Evolutionary conservation across 2,329 filamentous ascomycete species (phyloP).

Genomic region (Fusarium euwallaceae): DNA sequence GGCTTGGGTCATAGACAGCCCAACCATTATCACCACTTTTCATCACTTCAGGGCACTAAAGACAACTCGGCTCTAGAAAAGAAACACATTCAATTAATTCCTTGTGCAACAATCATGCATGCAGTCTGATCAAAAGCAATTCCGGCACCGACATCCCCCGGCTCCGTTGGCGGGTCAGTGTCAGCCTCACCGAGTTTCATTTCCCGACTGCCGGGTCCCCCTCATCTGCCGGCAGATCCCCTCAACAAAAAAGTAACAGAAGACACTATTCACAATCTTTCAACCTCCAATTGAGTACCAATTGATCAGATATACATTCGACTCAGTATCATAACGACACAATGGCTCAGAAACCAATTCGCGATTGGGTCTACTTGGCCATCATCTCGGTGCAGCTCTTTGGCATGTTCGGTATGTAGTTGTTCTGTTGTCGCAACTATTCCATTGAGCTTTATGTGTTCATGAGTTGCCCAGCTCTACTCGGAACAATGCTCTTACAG

Average conservation of each 20-base stretch:
- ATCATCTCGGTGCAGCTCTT: conserved; percentile 51
- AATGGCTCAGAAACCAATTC: conserved; percentile 47
- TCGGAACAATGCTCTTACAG: background rate
- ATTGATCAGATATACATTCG: background rate
- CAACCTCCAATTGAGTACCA: background rate
- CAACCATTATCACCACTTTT: background rate
- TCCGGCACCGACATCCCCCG: conserved; percentile 11
- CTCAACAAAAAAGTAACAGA: background rate
- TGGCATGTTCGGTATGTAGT: conserved; percentile 54
- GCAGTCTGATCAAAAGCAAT: background rate
- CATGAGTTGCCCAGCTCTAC: background rate
- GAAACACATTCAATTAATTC: background rate
- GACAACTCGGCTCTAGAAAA: background rate
- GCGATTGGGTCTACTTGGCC: conserved; percentile 54
- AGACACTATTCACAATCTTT: background rate
- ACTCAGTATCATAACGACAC: background rate
- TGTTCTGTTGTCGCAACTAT: background rate
- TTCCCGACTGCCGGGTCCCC: conserved; percentile 21
- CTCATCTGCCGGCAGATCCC: no score
- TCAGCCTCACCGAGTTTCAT: conserved; percentile 21
- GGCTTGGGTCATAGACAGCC: background rate
- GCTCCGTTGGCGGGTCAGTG: conserved; percentile 21
- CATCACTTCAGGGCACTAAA: background rate
- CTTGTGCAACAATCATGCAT: background rate
- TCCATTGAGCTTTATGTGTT: background rate